A percentile compares a stretch with the other conserved stretches of the same genome.
phyloP scores from a whole-genome alignment of 805 yeast species.

The Wickerhamiella allomyrinae region DNA sequence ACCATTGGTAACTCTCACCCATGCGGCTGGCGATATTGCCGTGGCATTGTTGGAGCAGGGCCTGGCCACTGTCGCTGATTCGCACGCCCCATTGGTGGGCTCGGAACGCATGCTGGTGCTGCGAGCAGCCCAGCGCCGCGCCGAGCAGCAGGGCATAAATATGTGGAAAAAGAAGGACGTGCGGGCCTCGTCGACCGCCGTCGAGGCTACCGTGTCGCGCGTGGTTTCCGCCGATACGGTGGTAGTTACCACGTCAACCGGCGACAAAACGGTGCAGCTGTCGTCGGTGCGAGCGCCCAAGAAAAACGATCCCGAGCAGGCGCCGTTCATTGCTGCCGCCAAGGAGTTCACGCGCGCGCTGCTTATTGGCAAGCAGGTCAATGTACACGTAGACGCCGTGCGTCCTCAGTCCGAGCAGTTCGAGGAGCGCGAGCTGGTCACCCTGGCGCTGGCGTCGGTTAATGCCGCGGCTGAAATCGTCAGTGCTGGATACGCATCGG shows the following conservation, averaged over 20 bases:
- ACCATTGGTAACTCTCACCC: slow-evolving; percentile 36
- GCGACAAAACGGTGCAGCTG: slow-evolving; percentile 53
- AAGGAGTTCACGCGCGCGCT: slow-evolving; percentile 58
- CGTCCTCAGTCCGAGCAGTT: slow-evolving; percentile 46
- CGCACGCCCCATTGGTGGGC: slow-evolving; percentile 65
- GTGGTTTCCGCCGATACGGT: slow-evolving; percentile 58
- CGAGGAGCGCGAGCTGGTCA: slow-evolving; percentile 54
- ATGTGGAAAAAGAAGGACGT: slow-evolving; percentile 35
- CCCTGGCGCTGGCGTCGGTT: slow-evolving; percentile 37
- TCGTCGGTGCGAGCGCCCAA: slow-evolving; percentile 69
- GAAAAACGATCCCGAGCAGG: slow-evolving; percentile 39
- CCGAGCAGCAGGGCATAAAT: slow-evolving; percentile 41
- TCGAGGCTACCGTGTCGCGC: slow-evolving; percentile 43
- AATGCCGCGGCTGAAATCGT: slow-evolving; percentile 53
- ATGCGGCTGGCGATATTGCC: slow-evolving; percentile 67
- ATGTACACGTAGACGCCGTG: slow-evolving; percentile 45
- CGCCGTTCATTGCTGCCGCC: slow-evolving; percentile 49
- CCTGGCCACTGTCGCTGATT: slow-evolving; percentile 59
- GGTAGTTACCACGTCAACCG: slow-evolving; percentile 35
- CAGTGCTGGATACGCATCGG: slow-evolving; percentile 58
- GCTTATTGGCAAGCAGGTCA: slow-evolving; percentile 58
- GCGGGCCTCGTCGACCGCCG: slow-evolving; percentile 16
- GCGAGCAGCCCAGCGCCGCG: slow-evolving; percentile 51
- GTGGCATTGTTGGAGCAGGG: slow-evolving; percentile 56
- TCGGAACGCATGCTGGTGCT: slow-evolving; percentile 44